These are phyloP conservation scores for Phaeodactylum tricornutum DNA, from an alignment of 108 stramenopile genomes.

Conservation along the genomic window DNA sequence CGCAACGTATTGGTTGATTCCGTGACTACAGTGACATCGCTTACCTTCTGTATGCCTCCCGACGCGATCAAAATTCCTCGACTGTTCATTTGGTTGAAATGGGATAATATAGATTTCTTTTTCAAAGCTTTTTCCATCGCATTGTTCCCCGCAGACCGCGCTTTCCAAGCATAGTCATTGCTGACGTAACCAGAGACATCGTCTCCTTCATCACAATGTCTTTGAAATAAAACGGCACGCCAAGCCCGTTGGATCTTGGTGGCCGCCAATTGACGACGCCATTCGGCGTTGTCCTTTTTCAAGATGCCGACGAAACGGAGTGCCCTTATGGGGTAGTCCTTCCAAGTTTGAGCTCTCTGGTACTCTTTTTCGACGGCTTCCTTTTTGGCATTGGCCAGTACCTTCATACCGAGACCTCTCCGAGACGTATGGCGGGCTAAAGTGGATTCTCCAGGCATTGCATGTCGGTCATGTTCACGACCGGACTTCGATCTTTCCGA, in stretches of 20 bases:
- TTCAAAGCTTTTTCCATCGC: neutral
- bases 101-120: neutral
- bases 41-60: neutral
- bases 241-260: conserved; percentile 35
- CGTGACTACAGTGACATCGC: neutral
- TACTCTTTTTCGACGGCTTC: conserved; percentile 9
- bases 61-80: neutral
- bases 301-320: conserved; percentile 19
- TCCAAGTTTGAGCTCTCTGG: neutral
- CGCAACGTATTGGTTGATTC: neutral
- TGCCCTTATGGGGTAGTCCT: neutral
- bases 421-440: conserved; percentile 2
- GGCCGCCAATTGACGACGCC: conserved; percentile 26
- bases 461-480: neutral
- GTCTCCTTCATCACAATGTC: neutral
- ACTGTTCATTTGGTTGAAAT: neutral
- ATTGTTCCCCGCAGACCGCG: neutral
- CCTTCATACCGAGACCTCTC: conserved; percentile 25
- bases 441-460: neutral
- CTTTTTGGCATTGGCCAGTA: conserved; percentile 3
- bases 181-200: neutral
- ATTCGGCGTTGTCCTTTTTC: conserved; percentile 15
- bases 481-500: neutral
- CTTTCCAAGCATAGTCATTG: conserved; percentile 6
- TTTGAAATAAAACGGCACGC: conserved; percentile 4